Conservation (phyloP, 2,329 filamentous ascomycete genomes). For the Elsinoe necatrix region DNA sequence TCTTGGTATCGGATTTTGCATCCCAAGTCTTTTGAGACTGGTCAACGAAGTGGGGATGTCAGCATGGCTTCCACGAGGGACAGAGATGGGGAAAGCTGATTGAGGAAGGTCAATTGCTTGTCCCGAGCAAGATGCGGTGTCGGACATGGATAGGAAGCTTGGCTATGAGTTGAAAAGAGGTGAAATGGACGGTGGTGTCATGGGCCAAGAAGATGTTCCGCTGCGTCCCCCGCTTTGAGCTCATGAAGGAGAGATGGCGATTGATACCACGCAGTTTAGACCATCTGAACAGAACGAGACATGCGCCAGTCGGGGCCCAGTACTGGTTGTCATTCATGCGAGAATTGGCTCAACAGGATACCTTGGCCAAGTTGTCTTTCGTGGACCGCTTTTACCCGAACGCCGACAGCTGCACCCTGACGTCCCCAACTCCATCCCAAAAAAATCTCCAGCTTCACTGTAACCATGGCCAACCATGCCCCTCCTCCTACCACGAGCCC, state of each 20-base stretch:
- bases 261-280: neutral
- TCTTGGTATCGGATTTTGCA: conserved; percentile 10
- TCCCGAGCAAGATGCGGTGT: conserved; percentile 1
- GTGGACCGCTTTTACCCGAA: neutral
- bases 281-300: neutral
- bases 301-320: too few species aligned
- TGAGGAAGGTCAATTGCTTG: conserved; percentile 12
- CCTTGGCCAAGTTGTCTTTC: too few species aligned
- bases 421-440: neutral
- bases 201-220: conserved; percentile 11
- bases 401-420: conserved; percentile 2
- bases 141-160: conserved; percentile 13
- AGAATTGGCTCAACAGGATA: neutral
- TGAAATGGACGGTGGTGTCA: conserved; percentile 4
- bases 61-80: neutral
- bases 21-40: neutral
- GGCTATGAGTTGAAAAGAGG: conserved; percentile 2
- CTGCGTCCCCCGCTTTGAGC: conserved; percentile 13
- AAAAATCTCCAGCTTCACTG: conserved; percentile 9
- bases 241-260: neutral
- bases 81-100: conserved; percentile 8
- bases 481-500: neutral
- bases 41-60: neutral
- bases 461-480: conserved; percentile 1
- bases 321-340: too few species aligned